These are phyloP conservation scores for Hypoxylon sp. DNA, from an alignment of 2,329 filamentous ascomycete genomes.

Conservation along the genomic window DNA sequence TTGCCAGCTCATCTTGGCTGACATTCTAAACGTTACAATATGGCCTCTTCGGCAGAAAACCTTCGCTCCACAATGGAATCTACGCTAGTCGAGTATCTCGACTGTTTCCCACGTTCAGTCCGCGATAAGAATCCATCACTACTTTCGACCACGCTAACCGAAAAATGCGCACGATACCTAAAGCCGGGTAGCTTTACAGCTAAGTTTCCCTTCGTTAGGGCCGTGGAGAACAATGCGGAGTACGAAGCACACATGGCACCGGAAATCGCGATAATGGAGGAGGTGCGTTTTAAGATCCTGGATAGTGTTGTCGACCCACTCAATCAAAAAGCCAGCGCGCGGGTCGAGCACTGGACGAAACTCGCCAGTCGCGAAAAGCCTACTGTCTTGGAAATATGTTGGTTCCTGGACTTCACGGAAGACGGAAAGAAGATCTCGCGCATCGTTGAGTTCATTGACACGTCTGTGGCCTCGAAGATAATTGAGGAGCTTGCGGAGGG, in stretches of 20 bases:
- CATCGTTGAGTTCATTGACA: conserved; percentile 28
- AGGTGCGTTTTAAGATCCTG: conserved; percentile 9
- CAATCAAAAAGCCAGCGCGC: conserved; percentile 12
- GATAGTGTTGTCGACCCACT: conserved; percentile 10
- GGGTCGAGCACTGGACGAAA: conserved; percentile 24
- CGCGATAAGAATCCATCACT: conserved; percentile 8
- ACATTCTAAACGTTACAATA: not conserved
- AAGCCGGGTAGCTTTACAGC: conserved; percentile 15
- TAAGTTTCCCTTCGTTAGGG: conserved; percentile 10
- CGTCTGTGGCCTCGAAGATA: conserved; percentile 8
- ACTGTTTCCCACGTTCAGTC: conserved; percentile 5
- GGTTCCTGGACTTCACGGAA: conserved; percentile 22
- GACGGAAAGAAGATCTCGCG: conserved; percentile 22
- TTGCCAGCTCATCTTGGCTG: not conserved
- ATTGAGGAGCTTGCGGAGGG: conserved; percentile 10
- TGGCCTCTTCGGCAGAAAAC: conserved; percentile 24
- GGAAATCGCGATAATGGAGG: conserved; percentile 9
- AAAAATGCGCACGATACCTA: conserved; percentile 14
- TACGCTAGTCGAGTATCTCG: conserved; percentile 16
- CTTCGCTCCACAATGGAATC: conserved; percentile 21
- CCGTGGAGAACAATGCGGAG: conserved; percentile 11
- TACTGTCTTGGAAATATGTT: conserved; percentile 23
- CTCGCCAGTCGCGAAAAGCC: conserved; percentile 1
- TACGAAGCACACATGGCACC: conserved; percentile 14
- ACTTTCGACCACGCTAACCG: conserved; percentile 1